Conservation (phyloP, 495 filamentous ascomycete species). For the Bryoglossum gracile region DNA sequence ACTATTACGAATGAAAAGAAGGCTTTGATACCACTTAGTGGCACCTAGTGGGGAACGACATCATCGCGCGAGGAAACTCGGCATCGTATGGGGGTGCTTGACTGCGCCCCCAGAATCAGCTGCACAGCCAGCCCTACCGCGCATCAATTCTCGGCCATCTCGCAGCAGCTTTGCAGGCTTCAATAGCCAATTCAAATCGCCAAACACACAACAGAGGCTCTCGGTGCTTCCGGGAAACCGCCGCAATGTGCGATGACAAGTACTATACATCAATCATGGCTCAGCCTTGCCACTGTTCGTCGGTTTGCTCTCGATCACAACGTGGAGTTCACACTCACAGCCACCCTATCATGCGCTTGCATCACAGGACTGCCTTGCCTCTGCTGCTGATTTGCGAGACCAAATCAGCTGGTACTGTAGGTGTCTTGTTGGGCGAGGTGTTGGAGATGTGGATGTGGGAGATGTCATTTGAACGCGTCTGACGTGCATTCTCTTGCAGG, state of each 20-base stretch:
- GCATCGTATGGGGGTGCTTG: no score
- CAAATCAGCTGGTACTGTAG: no score
- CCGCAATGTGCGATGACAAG: neutral
- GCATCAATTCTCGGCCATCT: neutral
- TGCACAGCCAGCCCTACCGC: neutral
- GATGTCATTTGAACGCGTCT: neutral
- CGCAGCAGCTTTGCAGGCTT: neutral
- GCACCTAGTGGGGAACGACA: no score
- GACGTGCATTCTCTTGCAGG: neutral
- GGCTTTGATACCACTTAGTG: no score
- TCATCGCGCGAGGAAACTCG: no score
- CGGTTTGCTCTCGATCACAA: neutral
- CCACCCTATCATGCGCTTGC: neutral
- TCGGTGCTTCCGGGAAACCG: slow-evolving; percentile 2
- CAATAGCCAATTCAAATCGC: no score
- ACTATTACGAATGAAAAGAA: no score
- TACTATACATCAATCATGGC: neutral
- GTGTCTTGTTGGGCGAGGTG: no score
- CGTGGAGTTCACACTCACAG: neutral
- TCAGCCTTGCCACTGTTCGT: neutral
- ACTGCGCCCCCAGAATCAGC: neutral
- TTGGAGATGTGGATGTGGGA: neutral
- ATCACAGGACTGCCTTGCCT: neutral
- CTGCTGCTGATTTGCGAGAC: neutral
- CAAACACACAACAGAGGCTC: slow-evolving; percentile 1